phyloP scores from a whole-genome alignment of 75 land plant genomes.

The Ceratopteris richardii region DNA sequence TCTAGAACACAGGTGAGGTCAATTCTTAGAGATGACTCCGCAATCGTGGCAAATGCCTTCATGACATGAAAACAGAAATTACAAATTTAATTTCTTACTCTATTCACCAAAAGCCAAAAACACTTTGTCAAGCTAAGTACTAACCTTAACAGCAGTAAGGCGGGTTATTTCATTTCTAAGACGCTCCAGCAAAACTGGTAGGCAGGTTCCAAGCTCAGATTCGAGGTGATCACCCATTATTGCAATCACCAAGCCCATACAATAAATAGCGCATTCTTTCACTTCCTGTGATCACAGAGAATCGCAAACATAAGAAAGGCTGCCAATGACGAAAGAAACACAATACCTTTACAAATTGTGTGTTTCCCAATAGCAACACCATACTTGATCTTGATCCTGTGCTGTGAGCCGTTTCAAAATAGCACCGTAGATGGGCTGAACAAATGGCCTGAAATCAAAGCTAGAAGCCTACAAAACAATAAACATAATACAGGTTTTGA shows the following conservation, averaged over 20 bases:
- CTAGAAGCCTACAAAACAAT: slow-evolving; percentile 32
- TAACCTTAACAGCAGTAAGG: slow-evolving; percentile 94
- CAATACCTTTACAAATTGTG: no score
- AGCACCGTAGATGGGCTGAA: slow-evolving; percentile 79
- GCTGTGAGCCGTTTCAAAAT: slow-evolving; percentile 86
- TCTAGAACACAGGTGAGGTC: slow-evolving; percentile 89
- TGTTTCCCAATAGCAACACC: not conserved
- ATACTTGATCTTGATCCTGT: slow-evolving; percentile 98
- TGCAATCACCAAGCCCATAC: slow-evolving; percentile 93
- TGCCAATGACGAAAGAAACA: not conserved
- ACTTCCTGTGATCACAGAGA: slow-evolving; percentile 58
- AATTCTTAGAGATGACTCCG: slow-evolving; percentile 66
- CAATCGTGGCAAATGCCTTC: slow-evolving; percentile 97
- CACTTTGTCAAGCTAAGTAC: no score
- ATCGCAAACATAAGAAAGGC: not conserved
- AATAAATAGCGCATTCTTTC: slow-evolving; percentile 95
- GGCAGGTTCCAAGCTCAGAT: slow-evolving; percentile 58
- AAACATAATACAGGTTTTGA: no score
- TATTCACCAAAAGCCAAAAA: no score
- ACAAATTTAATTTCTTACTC: slow-evolving; percentile 3
- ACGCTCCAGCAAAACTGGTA: slow-evolving; percentile 84
- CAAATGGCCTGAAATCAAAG: slow-evolving; percentile 72
- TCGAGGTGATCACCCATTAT: slow-evolving; percentile 91
- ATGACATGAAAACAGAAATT: slow-evolving; percentile 3
- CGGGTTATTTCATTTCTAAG: slow-evolving; percentile 98